Base-by-base conservation (phyloP, 305 asterid genomes). In the Fraxinus paxiana region DNA sequence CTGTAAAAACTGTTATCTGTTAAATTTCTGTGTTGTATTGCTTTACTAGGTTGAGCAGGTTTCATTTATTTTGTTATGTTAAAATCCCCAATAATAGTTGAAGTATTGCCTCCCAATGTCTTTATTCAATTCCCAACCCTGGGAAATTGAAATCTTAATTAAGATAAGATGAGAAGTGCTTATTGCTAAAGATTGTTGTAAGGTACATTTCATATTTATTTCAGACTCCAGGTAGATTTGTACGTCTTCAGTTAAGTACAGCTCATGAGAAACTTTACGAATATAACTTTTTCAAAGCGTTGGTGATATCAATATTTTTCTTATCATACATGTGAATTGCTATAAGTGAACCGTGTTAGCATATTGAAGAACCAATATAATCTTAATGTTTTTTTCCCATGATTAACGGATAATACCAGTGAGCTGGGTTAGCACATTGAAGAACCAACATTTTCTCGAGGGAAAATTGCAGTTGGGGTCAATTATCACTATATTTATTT, bases 11-110 rank as follows among this genome's bases (percentile, higher is more conserved):
- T 59, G 43, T 31, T 59, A 46, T 80, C 48, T 33, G 12, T 43
- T 76, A 24, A 12, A 72, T 72, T 34, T 77, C 31, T 35, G 41
- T 41, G 41, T 51, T 9, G 6, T 82, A 26, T 54, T 37, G 34
- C 72, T 63, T 63, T 17, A 38, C 65, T 80, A 54, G 51, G 61
- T 78, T 54, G 77, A 73, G 46, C 38, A 20, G 30, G 67, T 7
- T 59, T 17, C 69, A 59, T 20, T 18, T 59, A 59, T 59, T 59
- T 59, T 18, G 30, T 59, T 18, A 20, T 22, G 24, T 17, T 6
- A 24, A 65, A 13, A 69, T 78, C 31, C 74, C 26, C 24, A 76
- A 38, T 75, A 38, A 9, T 76, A 71, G 10, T 17, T 65, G 24
- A 61, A 0, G 12, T 15, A 38, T 73, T 51, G 80, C 69, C 43